Conservation (phyloP, 108 stramenopile species). For the Phaeodactylum tricornutum region DNA sequence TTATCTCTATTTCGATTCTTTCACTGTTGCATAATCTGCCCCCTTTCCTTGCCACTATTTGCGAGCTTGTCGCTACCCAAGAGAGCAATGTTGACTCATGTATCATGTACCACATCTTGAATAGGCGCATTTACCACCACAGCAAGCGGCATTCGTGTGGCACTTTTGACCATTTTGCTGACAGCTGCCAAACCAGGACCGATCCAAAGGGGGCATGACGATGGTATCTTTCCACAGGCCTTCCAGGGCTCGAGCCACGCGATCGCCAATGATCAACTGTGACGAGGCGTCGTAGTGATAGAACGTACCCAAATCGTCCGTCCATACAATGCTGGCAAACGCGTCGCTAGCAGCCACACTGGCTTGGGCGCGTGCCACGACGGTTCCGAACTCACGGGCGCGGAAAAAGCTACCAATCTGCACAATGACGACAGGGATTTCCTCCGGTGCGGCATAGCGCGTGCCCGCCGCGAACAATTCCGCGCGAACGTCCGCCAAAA, state of each 20-base stretch:
- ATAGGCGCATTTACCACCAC: too few species aligned
- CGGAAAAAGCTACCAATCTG: not conserved
- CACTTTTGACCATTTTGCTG: too few species aligned
- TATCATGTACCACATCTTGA: too few species aligned
- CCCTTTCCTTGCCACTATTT: too few species aligned
- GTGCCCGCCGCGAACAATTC: not conserved
- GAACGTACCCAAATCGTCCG: slow-evolving; percentile 1
- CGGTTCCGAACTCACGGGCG: not conserved
- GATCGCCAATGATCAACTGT: slow-evolving; percentile 6
- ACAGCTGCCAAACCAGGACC: too few species aligned
- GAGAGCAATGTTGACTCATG: too few species aligned
- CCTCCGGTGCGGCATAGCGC: not conserved
- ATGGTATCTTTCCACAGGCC: too few species aligned
- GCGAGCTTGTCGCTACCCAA: too few species aligned
- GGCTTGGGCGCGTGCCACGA: slow-evolving; percentile 1
- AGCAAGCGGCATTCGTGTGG: too few species aligned
- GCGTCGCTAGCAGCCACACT: not conserved
- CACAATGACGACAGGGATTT: slow-evolving; percentile 10
- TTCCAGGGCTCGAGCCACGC: slow-evolving; percentile 2
- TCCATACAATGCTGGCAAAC: not conserved
- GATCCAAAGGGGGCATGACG: too few species aligned
- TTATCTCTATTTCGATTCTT: too few species aligned
- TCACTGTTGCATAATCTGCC: too few species aligned
- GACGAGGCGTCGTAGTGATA: slow-evolving; percentile 9
- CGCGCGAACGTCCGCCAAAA: slow-evolving; percentile 2